A percentile compares a stretch with the other conserved stretches of the same genome.
phyloP scores from a whole-genome alignment of 805 yeast genomes.

The Hemisphaericaspora nanyangensis region DNA sequence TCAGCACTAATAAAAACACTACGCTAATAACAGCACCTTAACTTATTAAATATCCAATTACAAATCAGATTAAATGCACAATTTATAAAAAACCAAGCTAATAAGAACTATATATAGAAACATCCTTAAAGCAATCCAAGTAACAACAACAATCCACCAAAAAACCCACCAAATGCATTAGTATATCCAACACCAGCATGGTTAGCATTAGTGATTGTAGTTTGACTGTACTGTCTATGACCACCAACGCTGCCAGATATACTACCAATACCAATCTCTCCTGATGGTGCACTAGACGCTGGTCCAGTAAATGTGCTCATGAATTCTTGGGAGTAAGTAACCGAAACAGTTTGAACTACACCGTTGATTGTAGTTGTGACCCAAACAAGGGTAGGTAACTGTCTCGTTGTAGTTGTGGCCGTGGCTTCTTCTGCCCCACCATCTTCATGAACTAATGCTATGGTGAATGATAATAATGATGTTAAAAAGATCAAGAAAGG shows the following conservation, averaged over 20 bases:
- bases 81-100: too few species aligned
- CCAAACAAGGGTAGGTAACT: conserved; percentile 26
- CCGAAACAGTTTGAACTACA: conserved; percentile 18
- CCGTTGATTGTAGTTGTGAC: conserved; percentile 34
- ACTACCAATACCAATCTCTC: conserved; percentile 29
- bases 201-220: conserved; percentile 18
- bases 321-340: conserved; percentile 24
- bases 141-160: conserved; percentile 13
- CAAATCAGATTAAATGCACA: too few species aligned
- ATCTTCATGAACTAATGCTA: conserved; percentile 17
- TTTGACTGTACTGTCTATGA: conserved; percentile 24
- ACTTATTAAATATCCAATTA: too few species aligned
- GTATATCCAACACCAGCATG: conserved; percentile 9
- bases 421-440: conserved; percentile 14
- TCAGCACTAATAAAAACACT: too few species aligned
- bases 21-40: too few species aligned
- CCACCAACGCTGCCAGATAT: conserved; percentile 25
- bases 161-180: conserved; percentile 10
- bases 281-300: conserved; percentile 19
- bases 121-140: too few species aligned
- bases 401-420: conserved; percentile 7
- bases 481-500: conserved; percentile 1
- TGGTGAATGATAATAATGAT: conserved; percentile 3
- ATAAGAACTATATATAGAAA: too few species aligned
- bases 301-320: conserved; percentile 18